A percentile compares a stretch with the other conserved stretches of the same genome.
These are phyloP conservation scores for Allium cepa DNA, from an alignment of 106 monocot genomes.

Conservation along the genomic window DNA sequence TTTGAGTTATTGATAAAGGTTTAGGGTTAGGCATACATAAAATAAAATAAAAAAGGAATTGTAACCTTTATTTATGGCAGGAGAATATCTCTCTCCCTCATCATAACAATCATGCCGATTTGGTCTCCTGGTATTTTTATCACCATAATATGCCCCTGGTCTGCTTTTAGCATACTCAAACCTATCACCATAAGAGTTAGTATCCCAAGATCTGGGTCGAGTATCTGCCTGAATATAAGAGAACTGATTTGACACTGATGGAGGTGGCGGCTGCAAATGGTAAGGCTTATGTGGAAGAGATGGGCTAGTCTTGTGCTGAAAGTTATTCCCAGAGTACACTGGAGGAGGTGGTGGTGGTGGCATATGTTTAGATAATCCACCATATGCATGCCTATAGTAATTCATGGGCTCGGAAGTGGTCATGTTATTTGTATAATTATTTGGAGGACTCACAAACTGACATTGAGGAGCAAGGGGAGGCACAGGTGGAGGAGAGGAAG, in stretches of 20 bases:
- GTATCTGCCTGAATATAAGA: conserved; percentile 57
- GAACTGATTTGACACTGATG: conserved; percentile 66
- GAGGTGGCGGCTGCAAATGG: conserved; percentile 59
- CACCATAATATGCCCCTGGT: conserved; percentile 23
- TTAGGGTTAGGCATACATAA: too few relatives aligned
- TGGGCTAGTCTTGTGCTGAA: conserved; percentile 9
- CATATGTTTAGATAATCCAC: conserved; percentile 29
- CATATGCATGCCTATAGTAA: conserved; percentile 39
- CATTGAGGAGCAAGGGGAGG: conserved; percentile 10
- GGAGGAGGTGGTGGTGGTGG: conserved; percentile 25
- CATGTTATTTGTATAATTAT: conserved; percentile 11
- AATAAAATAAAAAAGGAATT: not conserved
- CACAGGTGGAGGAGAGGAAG: conserved; percentile 15
- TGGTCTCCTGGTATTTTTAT: conserved; percentile 22
- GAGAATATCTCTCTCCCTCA: conserved; percentile 35
- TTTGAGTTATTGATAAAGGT: too few relatives aligned
- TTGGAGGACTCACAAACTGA: conserved; percentile 9
- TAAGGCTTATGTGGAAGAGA: conserved; percentile 37
- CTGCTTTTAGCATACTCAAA: conserved; percentile 32
- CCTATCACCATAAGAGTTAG: conserved; percentile 22
- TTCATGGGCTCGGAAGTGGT: conserved; percentile 16
- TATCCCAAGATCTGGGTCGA: conserved; percentile 38
- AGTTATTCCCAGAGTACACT: conserved; percentile 27
- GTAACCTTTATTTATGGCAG: conserved; percentile 36
- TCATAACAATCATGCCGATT: conserved; percentile 28